phyloP scores from a whole-genome alignment of 1,284 basidiomycete species.

The Cystobasidium pallidum region DNA sequence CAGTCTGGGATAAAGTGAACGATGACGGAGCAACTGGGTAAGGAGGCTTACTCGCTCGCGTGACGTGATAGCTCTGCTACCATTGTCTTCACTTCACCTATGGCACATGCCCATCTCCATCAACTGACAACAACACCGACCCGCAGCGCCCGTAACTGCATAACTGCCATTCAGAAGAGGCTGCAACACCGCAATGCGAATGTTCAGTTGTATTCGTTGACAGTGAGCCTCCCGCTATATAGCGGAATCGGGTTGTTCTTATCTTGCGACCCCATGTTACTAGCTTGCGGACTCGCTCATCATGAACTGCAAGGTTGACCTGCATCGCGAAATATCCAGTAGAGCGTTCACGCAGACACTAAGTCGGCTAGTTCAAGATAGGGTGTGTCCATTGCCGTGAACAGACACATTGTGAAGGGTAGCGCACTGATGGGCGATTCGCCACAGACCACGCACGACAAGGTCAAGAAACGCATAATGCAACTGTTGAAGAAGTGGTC shows the following conservation, averaged over 20 bases:
- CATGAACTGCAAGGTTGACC: constrained; percentile 83
- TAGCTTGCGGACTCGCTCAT: constrained; percentile 80
- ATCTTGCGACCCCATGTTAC: background rate
- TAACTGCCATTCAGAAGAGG: constrained; percentile 84
- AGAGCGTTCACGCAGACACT: constrained; percentile 87
- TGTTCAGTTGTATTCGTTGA: constrained; percentile 92
- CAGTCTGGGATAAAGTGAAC: constrained; percentile 93
- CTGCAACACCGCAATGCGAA: constrained; percentile 92
- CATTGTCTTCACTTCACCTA: background rate
- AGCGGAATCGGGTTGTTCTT: background rate
- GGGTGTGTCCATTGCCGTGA: constrained; percentile 63
- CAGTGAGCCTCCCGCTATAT: constrained; percentile 54
- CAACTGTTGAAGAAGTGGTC: constrained; percentile 81
- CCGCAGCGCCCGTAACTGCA: constrained; percentile 78
- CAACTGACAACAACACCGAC: constrained; percentile 26
- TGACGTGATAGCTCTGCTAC: background rate
- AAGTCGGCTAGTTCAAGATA: constrained; percentile 81
- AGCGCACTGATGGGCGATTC: background rate
- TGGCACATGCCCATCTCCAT: background rate
- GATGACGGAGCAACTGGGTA: constrained; percentile 84
- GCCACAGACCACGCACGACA: constrained; percentile 80
- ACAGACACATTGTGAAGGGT: background rate
- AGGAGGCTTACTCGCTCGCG: constrained; percentile 49
- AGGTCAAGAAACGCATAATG: constrained; percentile 78
- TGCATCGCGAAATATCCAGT: constrained; percentile 85